Evolutionary conservation across 768 basidiomycete species (phyloP).

Genomic region (Hygrocybe punicea): DNA sequence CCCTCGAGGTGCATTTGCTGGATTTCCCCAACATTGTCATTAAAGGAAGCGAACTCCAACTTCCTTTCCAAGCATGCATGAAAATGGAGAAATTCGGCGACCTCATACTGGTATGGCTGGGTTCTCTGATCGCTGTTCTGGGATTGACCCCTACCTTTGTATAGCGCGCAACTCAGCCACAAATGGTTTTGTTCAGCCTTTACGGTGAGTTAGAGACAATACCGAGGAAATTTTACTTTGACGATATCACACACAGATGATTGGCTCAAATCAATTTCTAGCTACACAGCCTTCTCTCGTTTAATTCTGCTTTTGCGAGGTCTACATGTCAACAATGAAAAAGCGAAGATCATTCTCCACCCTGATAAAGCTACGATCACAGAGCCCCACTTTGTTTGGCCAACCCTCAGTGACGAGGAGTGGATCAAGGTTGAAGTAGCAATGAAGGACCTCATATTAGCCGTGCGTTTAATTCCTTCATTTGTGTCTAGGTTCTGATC

Average conservation of each 20-base stretch:
- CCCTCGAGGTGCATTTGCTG: constrained; percentile 95
- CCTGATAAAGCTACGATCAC: constrained; percentile 97
- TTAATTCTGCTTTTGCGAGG: constrained; percentile 95
- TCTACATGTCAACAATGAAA: constrained; percentile 98
- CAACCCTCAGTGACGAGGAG: constrained; percentile 85
- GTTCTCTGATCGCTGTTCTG: neutral
- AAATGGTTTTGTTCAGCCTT: constrained; percentile 98
- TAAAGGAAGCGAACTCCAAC: constrained; percentile 95
- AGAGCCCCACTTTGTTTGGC: constrained; percentile 98
- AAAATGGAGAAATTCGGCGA: constrained; percentile 99
- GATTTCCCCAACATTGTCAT: constrained; percentile 99
- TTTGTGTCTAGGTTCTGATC: constrained; percentile 13
- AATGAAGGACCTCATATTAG: constrained; percentile 94
- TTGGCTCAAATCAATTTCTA: constrained; percentile 98
- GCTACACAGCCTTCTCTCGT: constrained; percentile 98
- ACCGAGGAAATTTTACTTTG: neutral
- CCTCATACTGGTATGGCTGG: constrained; percentile 66
- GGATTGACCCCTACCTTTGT: constrained; percentile 7
- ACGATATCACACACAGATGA: constrained; percentile 58
- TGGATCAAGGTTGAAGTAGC: constrained; percentile 99
- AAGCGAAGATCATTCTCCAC: constrained; percentile 96
- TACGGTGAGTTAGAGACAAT: constrained; percentile 54
- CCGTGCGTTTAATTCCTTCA: constrained; percentile 43
- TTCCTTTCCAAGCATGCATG: constrained; percentile 99
- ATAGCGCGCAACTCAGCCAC: constrained; percentile 93